Percentiles rank a stretch among this genome's conserved stretches.
phyloP scores from a whole-genome alignment of 352 stramenopile genomes.

The Globisporangium rhizosaccharum region DNA sequence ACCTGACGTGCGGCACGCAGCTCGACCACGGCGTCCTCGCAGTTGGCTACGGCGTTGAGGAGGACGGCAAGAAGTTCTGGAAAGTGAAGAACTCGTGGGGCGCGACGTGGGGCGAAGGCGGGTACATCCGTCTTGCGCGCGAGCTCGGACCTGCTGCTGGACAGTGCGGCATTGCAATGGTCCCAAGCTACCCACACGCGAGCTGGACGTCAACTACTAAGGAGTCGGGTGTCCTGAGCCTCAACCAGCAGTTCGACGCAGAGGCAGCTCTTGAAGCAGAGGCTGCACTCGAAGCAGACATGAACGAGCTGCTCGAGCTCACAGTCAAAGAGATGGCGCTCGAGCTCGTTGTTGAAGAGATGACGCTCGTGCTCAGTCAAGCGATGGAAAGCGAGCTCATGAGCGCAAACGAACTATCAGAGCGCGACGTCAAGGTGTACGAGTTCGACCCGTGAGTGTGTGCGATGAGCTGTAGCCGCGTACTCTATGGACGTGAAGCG shows the following conservation, averaged over 20 bases:
- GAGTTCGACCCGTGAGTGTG: slow-evolving; percentile 7
- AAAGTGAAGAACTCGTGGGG: slow-evolving; percentile 98
- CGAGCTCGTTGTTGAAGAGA: neutral
- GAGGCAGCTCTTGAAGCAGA: neutral
- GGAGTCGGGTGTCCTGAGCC: neutral
- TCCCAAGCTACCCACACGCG: slow-evolving; percentile 22
- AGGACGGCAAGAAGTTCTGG: slow-evolving; percentile 69
- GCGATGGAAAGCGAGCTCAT: neutral
- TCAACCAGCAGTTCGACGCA: neutral
- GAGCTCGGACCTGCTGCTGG: slow-evolving; percentile 24
- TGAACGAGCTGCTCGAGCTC: neutral
- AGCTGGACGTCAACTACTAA: slow-evolving; percentile 1
- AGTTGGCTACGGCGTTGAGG: slow-evolving; percentile 89
- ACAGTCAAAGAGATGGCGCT: slow-evolving; percentile 3
- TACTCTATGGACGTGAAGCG: neutral
- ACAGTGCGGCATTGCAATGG: slow-evolving; percentile 26
- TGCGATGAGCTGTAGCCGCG: neutral
- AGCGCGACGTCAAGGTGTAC: slow-evolving; percentile 11
- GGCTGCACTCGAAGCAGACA: neutral
- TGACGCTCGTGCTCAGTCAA: slow-evolving; percentile 3
- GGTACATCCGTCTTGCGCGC: slow-evolving; percentile 91
- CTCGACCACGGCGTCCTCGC: slow-evolving; percentile 96
- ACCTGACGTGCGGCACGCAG: slow-evolving; percentile 54
- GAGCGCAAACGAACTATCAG: neutral
- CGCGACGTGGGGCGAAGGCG: slow-evolving; percentile 89